Evolutionary conservation across 148 eudicot species (phyloP).

Genomic region (Rhododendron vialii): DNA sequence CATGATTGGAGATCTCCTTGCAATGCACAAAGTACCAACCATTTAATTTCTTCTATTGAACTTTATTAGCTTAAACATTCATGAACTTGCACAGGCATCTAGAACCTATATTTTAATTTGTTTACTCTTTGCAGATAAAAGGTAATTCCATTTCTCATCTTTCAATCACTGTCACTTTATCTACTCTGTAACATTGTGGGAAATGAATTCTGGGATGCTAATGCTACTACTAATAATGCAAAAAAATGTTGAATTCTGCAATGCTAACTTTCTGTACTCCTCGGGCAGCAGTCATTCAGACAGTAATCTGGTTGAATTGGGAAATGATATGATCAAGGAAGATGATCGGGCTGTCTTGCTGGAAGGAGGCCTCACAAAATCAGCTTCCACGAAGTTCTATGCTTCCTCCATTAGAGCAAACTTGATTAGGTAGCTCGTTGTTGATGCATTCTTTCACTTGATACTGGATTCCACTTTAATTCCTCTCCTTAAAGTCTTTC

Average conservation of each 20-base stretch:
- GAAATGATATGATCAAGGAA: conserved; percentile 60
- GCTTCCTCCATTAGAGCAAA: conserved; percentile 60
- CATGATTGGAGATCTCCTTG: not conserved
- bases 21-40: not conserved
- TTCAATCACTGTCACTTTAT: not conserved
- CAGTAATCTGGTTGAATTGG: conserved; percentile 75
- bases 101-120: not conserved
- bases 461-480: not conserved
- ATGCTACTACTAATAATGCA: not conserved
- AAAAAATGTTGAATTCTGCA: not conserved
- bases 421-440: conserved; percentile 57
- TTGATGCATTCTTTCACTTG: not conserved
- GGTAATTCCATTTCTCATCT: not conserved
- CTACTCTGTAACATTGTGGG: not conserved
- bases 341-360: conserved; percentile 76
- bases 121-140: not conserved
- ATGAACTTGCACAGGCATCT: not conserved
- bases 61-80: not conserved
- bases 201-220: not conserved
- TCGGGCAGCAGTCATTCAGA: conserved; percentile 74
- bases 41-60: not conserved
- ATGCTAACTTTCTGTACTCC: conserved; percentile 22
- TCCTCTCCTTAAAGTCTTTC: not conserved
- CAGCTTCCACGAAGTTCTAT: conserved; percentile 58
- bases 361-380: conserved; percentile 89